These are phyloP conservation scores for Tilletia indica DNA, from an alignment of 1,284 basidiomycete genomes.

Conservation along the genomic window DNA sequence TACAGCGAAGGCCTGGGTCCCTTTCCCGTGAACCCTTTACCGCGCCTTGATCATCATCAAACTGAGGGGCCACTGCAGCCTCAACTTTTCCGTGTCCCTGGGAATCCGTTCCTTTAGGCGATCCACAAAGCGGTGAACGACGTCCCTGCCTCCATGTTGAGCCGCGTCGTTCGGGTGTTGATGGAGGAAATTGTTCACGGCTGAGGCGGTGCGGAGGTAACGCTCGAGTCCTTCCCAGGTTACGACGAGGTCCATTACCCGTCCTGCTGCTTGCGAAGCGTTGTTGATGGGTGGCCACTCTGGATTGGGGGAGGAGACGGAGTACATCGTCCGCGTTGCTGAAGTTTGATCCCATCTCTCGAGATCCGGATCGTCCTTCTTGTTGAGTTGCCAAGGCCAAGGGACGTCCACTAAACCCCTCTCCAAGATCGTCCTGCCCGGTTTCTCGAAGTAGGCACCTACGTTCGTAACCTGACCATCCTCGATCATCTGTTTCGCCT, in stretches of 20 bases:
- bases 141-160: conserved; percentile 27
- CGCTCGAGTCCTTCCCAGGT: conserved; percentile 67
- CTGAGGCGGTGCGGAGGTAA: conserved; percentile 72
- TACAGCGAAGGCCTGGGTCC: too few relatives aligned
- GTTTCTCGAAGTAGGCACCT: conserved; percentile 76
- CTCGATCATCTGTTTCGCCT: conserved; percentile 52
- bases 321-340: conserved; percentile 17
- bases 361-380: conserved; percentile 52
- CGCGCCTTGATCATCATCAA: conserved; percentile 34
- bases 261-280: conserved; percentile 18
- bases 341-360: conserved; percentile 28
- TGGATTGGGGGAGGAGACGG: conserved; percentile 22
- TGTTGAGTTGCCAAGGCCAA: conserved; percentile 60
- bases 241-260: conserved; percentile 63
- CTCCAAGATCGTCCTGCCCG: conserved; percentile 74
- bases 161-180: conserved; percentile 65
- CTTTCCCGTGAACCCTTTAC: neutral
- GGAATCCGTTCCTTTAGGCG: conserved; percentile 21
- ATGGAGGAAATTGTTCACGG: conserved; percentile 71
- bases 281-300: neutral
- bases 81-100: conserved; percentile 25
- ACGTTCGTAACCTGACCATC: conserved; percentile 59
- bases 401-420: conserved; percentile 70
- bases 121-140: conserved; percentile 31
- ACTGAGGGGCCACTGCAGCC: conserved; percentile 34